These are phyloP conservation scores for Sanghuangporus sanghuang DNA, from an alignment of 1,284 basidiomycete genomes.

Conservation along the genomic window DNA sequence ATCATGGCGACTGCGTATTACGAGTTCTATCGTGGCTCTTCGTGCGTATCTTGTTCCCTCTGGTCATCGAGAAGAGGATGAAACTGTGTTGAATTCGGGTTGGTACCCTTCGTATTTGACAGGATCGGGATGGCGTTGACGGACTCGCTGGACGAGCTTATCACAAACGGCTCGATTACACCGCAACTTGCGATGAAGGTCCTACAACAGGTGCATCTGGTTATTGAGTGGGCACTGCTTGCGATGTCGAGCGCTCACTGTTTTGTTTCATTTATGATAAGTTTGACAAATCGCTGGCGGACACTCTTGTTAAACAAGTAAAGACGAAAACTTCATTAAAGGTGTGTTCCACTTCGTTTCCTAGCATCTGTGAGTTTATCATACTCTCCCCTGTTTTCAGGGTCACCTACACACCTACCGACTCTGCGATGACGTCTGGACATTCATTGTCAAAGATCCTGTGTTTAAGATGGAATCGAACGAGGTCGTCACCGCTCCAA, in stretches of 20 bases:
- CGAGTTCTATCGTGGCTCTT: conserved; percentile 86
- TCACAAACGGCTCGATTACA: conserved; percentile 94
- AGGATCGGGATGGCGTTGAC: conserved; percentile 97
- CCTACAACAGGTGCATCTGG: conserved; percentile 75
- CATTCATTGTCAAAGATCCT: conserved; percentile 89
- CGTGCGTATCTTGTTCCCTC: conserved; percentile 46
- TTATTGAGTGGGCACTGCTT: conserved; percentile 19
- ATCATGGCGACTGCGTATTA: conserved; percentile 80
- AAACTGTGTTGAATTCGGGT: neutral
- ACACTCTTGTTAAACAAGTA: conserved; percentile 85
- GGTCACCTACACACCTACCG: conserved; percentile 89
- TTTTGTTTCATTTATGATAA: conserved; percentile 28
- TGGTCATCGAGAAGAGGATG: neutral
- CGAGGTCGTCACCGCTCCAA: conserved; percentile 68
- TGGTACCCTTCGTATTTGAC: neutral
- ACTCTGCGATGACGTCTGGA: conserved; percentile 97
- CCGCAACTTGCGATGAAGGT: conserved; percentile 98
- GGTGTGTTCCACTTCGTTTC: too few relatives aligned
- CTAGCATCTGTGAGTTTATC: too few relatives aligned
- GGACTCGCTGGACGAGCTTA: conserved; percentile 98
- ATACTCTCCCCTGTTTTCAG: conserved; percentile 33
- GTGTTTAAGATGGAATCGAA: conserved; percentile 94
- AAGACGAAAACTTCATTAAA: conserved; percentile 91
- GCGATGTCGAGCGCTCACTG: neutral
- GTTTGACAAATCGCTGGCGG: conserved; percentile 94